Conservation (phyloP, 2,329 filamentous ascomycete genomes). For the Monosporascus sp. region DNA sequence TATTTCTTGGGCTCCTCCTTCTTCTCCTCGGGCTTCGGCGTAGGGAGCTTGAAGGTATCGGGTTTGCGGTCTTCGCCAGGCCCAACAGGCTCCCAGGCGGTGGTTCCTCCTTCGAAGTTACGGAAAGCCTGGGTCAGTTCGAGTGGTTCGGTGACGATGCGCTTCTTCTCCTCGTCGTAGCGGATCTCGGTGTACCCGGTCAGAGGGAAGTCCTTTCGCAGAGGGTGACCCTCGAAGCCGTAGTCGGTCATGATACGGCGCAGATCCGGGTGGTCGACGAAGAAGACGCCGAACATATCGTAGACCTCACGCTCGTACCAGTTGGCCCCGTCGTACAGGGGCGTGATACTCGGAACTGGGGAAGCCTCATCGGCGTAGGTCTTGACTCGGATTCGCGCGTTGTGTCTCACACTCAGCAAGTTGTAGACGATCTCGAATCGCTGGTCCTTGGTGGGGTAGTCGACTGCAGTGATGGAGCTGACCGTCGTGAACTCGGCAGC, state of each 20-base stretch:
- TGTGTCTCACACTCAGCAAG: conserved; percentile 89
- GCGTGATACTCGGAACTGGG: conserved; percentile 81
- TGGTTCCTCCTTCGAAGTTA: conserved; percentile 89
- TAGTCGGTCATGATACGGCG: conserved; percentile 99
- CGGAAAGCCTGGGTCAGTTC: conserved; percentile 98
- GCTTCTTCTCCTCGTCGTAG: conserved; percentile 99
- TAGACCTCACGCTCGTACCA: conserved; percentile 99
- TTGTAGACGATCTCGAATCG: conserved; percentile 99
- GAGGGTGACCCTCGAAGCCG: conserved; percentile 93
- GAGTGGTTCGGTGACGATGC: conserved; percentile 94
- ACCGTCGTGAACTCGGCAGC: conserved; percentile 94
- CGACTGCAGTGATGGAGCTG: conserved; percentile 86
- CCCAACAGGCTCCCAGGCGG: conserved; percentile 62
- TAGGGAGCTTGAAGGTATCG: conserved; percentile 88
- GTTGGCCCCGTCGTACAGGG: conserved; percentile 89
- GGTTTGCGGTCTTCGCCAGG: conserved; percentile 73
- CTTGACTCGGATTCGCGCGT: conserved; percentile 94
- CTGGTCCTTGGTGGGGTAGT: conserved; percentile 91
- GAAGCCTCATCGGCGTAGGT: conserved; percentile 96
- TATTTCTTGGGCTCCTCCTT: conserved; percentile 92
- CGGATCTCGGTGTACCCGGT: conserved; percentile 97
- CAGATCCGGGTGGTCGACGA: conserved; percentile 88
- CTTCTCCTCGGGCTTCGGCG: conserved; percentile 89
- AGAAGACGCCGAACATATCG: conserved; percentile 96
- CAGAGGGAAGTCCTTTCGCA: conserved; percentile 96